Conservation (phyloP, 148 eudicot species). For the Chenopodium suecicum region DNA sequence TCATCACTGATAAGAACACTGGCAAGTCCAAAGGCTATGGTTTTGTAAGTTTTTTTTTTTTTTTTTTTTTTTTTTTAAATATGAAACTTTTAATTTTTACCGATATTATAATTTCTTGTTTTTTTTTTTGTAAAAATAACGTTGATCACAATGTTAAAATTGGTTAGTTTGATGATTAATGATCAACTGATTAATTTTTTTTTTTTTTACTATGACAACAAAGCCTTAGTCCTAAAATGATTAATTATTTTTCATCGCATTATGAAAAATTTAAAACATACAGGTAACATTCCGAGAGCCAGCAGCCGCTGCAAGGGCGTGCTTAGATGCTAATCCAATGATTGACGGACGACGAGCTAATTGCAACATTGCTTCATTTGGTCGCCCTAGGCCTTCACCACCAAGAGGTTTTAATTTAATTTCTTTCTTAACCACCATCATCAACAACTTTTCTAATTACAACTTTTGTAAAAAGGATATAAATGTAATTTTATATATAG, state of each 20-base stretch:
- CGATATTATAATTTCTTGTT: no score
- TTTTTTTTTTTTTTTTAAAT: no score
- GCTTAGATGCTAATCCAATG: conserved; percentile 71
- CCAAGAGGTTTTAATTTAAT: conserved; percentile 46
- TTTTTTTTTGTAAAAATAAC: not conserved
- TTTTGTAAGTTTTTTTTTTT: conserved; percentile 55
- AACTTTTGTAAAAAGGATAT: not conserved
- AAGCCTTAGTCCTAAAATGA: no score
- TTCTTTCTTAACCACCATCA: not conserved
- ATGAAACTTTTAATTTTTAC: no score
- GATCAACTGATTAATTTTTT: not conserved
- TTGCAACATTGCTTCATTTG: conserved; percentile 89
- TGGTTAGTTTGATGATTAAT: not conserved
- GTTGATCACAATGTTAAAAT: not conserved
- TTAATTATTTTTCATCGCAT: no score
- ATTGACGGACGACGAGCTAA: conserved; percentile 91
- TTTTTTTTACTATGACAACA: no score
- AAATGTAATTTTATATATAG: not conserved
- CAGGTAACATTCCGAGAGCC: conserved; percentile 84
- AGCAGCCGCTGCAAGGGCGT: conserved; percentile 71
- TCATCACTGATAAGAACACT: conserved; percentile 75
- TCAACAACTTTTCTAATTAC: not conserved
- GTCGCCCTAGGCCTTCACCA: conserved; percentile 74
- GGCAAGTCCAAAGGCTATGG: conserved; percentile 96
- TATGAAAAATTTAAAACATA: no score